Conservation (phyloP, 306 rosid genomes). For the Cucurbita pepo region DNA sequence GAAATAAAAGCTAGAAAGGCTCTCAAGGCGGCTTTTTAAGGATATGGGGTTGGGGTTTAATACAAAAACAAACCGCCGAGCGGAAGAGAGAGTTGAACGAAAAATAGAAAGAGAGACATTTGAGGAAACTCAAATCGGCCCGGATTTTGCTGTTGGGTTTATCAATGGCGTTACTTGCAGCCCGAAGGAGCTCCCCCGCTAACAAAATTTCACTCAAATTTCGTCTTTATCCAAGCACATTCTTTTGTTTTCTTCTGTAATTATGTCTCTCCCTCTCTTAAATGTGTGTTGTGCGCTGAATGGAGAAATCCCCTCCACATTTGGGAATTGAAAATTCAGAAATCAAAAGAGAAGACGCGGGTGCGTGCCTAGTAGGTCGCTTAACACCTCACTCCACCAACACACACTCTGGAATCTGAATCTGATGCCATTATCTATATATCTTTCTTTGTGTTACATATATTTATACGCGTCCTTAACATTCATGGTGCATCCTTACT, state of each 20-base stretch:
- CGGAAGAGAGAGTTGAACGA: neutral
- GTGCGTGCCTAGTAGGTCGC: neutral
- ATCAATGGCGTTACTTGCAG: neutral
- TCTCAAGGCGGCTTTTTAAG: neutral
- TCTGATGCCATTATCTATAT: neutral
- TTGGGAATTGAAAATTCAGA: neutral
- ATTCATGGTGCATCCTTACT: neutral
- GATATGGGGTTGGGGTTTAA: neutral
- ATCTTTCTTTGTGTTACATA: neutral
- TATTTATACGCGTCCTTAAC: neutral
- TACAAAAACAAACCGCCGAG: neutral
- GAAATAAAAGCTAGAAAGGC: neutral
- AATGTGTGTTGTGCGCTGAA: no score
- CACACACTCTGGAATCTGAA: neutral
- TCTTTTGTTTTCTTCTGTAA: neutral
- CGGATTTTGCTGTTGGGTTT: constrained; percentile 1
- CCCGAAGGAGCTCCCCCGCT: neutral
- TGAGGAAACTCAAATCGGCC: constrained; percentile 1
- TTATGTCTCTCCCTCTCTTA: neutral
- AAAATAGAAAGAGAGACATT: neutral
- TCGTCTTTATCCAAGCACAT: neutral
- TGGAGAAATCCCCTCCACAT: neutral
- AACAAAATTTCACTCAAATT: neutral
- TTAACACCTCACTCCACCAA: neutral
- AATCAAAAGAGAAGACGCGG: neutral